Evolutionary conservation across 768 basidiomycete species (phyloP).

Genomic region (Hebeloma cylindrosporum): DNA sequence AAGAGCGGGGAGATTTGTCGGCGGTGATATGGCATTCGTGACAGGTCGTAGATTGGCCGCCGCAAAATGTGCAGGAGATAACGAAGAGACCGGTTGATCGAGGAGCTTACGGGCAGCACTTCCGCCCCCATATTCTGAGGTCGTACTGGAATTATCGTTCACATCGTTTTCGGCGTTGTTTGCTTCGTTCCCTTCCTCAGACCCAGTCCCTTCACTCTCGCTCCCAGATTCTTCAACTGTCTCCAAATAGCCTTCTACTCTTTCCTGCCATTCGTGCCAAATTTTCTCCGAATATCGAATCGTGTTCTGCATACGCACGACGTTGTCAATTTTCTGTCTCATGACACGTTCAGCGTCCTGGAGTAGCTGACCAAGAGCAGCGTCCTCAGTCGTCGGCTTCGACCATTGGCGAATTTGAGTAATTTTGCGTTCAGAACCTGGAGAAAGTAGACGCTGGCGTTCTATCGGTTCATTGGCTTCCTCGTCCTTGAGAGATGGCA

Average conservation of each 20-base stretch:
- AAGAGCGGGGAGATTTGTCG: slow-evolving; percentile 29
- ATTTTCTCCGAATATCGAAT: slow-evolving; percentile 97
- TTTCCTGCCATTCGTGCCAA: slow-evolving; percentile 95
- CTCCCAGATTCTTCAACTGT: slow-evolving; percentile 56
- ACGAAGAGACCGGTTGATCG: slow-evolving; percentile 68
- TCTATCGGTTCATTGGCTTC: slow-evolving; percentile 90
- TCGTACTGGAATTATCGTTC: slow-evolving; percentile 61
- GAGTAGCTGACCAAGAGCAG: slow-evolving; percentile 77
- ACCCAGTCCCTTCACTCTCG: slow-evolving; percentile 41
- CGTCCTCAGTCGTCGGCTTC: slow-evolving; percentile 82
- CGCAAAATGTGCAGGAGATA: slow-evolving; percentile 42
- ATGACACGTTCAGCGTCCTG: slow-evolving; percentile 88
- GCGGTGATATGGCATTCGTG: slow-evolving; percentile 25
- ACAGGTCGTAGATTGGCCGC: slow-evolving; percentile 32
- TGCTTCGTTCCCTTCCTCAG: slow-evolving; percentile 40
- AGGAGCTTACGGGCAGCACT: slow-evolving; percentile 40
- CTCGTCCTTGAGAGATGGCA: slow-evolving; percentile 90
- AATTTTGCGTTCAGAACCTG: slow-evolving; percentile 85
- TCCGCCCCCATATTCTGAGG: slow-evolving; percentile 62
- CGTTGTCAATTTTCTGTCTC: slow-evolving; percentile 91
- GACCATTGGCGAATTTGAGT: slow-evolving; percentile 83
- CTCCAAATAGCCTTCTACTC: slow-evolving; percentile 68
- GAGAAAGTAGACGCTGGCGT: slow-evolving; percentile 86
- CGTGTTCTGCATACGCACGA: slow-evolving; percentile 95
- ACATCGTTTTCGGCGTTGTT: slow-evolving; percentile 29